Base-by-base conservation (phyloP, 2,329 filamentous ascomycete genomes). In the Ophiostoma triangulosporum region DNA sequence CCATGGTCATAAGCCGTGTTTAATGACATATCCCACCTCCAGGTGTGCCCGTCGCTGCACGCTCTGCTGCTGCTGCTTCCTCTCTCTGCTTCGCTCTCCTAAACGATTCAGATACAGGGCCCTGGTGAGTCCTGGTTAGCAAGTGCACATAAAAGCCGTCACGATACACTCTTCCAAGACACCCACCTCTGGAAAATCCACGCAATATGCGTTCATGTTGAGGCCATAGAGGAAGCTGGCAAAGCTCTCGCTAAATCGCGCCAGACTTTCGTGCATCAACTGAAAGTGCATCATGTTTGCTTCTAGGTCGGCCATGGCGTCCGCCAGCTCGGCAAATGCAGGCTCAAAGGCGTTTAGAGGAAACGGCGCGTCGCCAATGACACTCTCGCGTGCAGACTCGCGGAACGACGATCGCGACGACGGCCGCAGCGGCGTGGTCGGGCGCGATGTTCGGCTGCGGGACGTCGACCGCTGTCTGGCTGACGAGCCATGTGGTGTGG, bases 161-260 rank as follows among this genome's bases (percentile, higher is more conserved):
- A 33, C 2, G 5, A 26, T 31, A 15, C n/a, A n/a, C 11, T 7
- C n/a, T 27, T 17, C 50, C 24, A 12, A 20, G n/a, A 38, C 35
- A 38, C 35, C 17, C 70, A 89, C 89, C 80, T 98, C 93, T 0
- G 89, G 87, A 60, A 96, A 98, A 67, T 98, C 93, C 31, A 97
- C 90, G 66, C 91, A 97, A 66, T 97, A 98, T 1, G 93, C 93
- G 68, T 96, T 97, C 90, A 98, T 96, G 65, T 97, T 97, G 65
- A 98, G 68, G 2, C 93, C 93, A 63, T 97, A 98, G 46, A 98
- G 70, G 63, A 98, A 97, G 61, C 85, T 88, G 1, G 89, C 89
- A 68, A 98, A 98, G 64, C 86, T 94, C 74, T 98, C 93, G 68
- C 84, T 91, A 69, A 98, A 98, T 26, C 93, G 81, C 24, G 88